Conservation (phyloP, 805 yeast species). For the Blastobotrys mokoenaii region DNA sequence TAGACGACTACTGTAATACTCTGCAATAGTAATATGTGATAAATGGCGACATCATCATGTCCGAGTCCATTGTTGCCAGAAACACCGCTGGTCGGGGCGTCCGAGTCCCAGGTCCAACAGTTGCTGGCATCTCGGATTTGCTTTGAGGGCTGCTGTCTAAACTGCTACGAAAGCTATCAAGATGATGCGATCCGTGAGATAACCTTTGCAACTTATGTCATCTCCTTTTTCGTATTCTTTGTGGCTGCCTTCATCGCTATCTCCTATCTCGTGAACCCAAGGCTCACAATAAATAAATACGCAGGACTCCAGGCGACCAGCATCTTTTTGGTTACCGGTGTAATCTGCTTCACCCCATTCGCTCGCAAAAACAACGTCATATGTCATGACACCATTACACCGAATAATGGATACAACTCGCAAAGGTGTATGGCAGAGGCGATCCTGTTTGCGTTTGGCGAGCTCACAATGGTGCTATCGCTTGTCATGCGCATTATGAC, state of each 20-base stretch:
- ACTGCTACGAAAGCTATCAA: neutral
- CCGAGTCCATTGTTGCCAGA: neutral
- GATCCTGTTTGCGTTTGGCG: slow-evolving; percentile 3
- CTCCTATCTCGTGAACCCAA: slow-evolving; percentile 1
- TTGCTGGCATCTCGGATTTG: neutral
- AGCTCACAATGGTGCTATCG: neutral
- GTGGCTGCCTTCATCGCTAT: neutral
- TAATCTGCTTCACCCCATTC: neutral
- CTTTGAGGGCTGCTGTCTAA: neutral
- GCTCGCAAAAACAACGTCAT: neutral
- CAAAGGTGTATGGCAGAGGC: slow-evolving; percentile 7
- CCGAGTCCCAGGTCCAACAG: neutral
- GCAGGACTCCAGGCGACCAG: slow-evolving; percentile 7
- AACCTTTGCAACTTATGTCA: no score
- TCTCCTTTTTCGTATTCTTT: neutral
- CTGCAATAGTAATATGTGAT: no score
- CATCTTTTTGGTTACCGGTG: neutral
- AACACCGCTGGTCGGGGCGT: neutral
- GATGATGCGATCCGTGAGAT: no score
- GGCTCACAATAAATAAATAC: slow-evolving; percentile 5
- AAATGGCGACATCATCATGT: neutral
- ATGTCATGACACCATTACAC: slow-evolving; percentile 4
- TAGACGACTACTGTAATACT: no score
- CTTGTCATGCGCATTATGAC: slow-evolving; percentile 1
- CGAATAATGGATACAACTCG: slow-evolving; percentile 1